phyloP scores from a whole-genome alignment of 2,329 filamentous ascomycete genomes.

The Monilinia polystroma region DNA sequence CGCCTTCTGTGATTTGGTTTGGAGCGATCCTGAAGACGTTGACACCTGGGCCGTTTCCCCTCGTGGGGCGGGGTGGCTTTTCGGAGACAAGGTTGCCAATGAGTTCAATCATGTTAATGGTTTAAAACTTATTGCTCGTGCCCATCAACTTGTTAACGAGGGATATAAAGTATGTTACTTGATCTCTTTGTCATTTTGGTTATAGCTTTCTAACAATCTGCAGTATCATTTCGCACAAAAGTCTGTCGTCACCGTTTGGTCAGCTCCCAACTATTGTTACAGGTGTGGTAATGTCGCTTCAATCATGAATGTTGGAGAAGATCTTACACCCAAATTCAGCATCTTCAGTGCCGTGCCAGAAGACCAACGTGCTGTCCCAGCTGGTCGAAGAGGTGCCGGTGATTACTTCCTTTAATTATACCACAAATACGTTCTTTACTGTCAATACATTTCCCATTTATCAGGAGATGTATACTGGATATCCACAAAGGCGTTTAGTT shows the following conservation, averaged over 20 bases:
- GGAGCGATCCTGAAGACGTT: slow-evolving; percentile 72
- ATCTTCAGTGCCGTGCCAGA: slow-evolving; percentile 90
- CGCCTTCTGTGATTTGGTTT: slow-evolving; percentile 74
- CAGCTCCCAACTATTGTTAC: slow-evolving; percentile 49
- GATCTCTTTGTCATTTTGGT: neutral
- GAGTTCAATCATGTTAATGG: slow-evolving; percentile 79
- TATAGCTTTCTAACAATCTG: slow-evolving; percentile 36
- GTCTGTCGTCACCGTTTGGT: slow-evolving; percentile 80
- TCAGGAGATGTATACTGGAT: slow-evolving; percentile 20
- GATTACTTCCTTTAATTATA: slow-evolving; percentile 62
- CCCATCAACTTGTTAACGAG: slow-evolving; percentile 74
- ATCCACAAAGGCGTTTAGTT: slow-evolving; percentile 16
- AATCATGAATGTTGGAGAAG: slow-evolving; percentile 86
- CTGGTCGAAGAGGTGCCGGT: slow-evolving; percentile 63
- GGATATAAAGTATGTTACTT: slow-evolving; percentile 60
- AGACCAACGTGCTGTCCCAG: slow-evolving; percentile 75
- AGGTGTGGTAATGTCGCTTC: slow-evolving; percentile 58
- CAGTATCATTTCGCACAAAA: slow-evolving; percentile 93
- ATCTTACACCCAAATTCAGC: slow-evolving; percentile 86
- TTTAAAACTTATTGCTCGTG: slow-evolving; percentile 67
- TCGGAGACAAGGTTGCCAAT: slow-evolving; percentile 65
- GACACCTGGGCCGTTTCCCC: slow-evolving; percentile 70
- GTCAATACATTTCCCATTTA: slow-evolving; percentile 15
- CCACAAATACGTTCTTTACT: slow-evolving; percentile 21
- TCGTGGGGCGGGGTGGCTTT: slow-evolving; percentile 58